Percentiles rank a stretch among this genome's conserved stretches.
phyloP scores from a whole-genome alignment of 2,329 filamentous ascomycete genomes.

The Bipolaris bicolor region DNA sequence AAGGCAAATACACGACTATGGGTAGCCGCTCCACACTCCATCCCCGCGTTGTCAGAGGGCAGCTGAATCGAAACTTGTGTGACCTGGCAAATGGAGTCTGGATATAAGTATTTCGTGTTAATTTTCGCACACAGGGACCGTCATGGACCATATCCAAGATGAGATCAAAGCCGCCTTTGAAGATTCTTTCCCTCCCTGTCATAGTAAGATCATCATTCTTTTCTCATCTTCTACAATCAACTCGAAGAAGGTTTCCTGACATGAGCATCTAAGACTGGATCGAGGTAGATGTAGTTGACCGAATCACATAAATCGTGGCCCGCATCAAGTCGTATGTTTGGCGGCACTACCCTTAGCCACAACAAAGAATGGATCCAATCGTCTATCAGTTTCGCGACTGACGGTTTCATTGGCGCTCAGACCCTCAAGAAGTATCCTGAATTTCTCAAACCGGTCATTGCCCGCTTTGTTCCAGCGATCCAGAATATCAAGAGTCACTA shows the following conservation, averaged over 20 bases:
- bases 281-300: neutral
- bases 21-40: conserved; percentile 1
- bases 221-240: no score
- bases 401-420: neutral
- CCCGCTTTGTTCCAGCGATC: neutral
- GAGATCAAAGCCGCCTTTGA: no score
- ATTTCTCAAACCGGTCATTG: neutral
- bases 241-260: no score
- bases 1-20: conserved; percentile 2
- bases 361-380: neutral
- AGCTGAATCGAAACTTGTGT: neutral
- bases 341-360: neutral
- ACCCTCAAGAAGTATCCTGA: neutral
- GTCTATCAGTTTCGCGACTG: neutral
- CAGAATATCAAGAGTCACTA: neutral
- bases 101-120: no score
- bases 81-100: neutral
- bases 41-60: neutral
- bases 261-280: neutral
- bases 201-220: neutral
- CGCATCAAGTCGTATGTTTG: neutral
- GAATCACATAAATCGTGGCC: neutral
- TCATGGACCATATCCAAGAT: neutral
- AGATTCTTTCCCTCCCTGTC: neutral
- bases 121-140: no score